Percentiles rank a stretch among this genome's conserved stretches.
These are phyloP conservation scores for Lolium perenne DNA, from an alignment of 176 grass and related monocot species.

Conservation along the genomic window DNA sequence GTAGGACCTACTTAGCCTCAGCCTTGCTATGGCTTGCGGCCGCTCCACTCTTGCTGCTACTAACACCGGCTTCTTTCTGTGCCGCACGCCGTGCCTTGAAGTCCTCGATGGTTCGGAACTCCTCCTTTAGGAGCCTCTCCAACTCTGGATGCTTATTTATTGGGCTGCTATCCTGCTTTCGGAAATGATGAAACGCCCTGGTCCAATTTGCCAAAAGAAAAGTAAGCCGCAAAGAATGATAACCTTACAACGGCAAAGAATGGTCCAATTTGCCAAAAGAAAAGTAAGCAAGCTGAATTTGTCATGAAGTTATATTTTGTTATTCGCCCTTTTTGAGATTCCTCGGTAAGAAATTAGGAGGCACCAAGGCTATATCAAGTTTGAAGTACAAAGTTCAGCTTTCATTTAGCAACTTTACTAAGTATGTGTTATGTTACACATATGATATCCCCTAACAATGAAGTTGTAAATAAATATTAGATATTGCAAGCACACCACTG, in stretches of 20 bases:
- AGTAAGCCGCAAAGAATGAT: slow-evolving; percentile 29
- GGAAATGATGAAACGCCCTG: slow-evolving; percentile 98
- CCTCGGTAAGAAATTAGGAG: neutral
- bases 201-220: slow-evolving; percentile 27
- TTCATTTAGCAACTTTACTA: slow-evolving; percentile 7
- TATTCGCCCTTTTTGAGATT: neutral
- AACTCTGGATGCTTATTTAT: slow-evolving; percentile 73
- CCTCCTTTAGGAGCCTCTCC: slow-evolving; percentile 72
- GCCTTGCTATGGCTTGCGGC: slow-evolving; percentile 45
- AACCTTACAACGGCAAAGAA: neutral
- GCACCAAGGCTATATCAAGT: neutral
- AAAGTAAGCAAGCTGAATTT: slow-evolving; percentile 2
- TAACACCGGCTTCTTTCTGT: slow-evolving; percentile 36
- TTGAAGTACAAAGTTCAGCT: slow-evolving; percentile 11
- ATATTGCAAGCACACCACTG: neutral
- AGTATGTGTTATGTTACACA: neutral
- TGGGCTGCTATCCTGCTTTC: slow-evolving; percentile 47
- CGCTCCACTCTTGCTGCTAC: slow-evolving; percentile 31
- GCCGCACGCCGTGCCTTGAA: slow-evolving; percentile 46
- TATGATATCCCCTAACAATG: neutral
- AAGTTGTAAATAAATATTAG: neutral
- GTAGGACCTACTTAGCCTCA: slow-evolving; percentile 44
- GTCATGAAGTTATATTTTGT: neutral
- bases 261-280: slow-evolving; percentile 44
- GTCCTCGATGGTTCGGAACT: slow-evolving; percentile 71